phyloP scores from a whole-genome alignment of 2,329 filamentous ascomycete genomes.

The Microdochium paspali region DNA sequence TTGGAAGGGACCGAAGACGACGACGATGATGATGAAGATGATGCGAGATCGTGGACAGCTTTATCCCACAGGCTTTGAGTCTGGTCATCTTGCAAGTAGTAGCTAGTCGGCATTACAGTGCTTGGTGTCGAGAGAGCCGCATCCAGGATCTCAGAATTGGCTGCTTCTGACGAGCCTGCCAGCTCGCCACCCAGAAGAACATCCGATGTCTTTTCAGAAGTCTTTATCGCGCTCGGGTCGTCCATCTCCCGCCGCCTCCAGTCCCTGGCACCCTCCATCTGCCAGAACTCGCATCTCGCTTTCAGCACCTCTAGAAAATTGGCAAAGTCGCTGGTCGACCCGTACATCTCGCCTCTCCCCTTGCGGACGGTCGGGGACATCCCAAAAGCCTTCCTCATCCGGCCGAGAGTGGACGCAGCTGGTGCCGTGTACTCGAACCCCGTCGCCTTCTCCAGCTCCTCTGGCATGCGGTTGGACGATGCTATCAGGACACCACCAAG shows the following conservation, averaged over 20 bases:
- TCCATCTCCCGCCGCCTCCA: constrained; percentile 52
- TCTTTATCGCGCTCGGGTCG: constrained; percentile 2
- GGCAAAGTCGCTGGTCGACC: constrained; percentile 62
- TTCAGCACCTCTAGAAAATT: constrained; percentile 68
- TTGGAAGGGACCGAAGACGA: background rate
- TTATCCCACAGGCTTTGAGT: constrained; percentile 17
- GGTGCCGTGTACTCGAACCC: constrained; percentile 58
- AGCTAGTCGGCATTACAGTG: constrained; percentile 9
- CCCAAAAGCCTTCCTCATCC: background rate
- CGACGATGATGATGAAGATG: background rate
- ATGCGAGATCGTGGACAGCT: constrained; percentile 2
- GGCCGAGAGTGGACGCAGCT: constrained; percentile 29
- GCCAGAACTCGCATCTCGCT: constrained; percentile 73
- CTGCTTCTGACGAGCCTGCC: background rate
- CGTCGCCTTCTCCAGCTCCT: constrained; percentile 67
- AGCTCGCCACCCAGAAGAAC: background rate
- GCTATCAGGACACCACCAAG: constrained; percentile 72
- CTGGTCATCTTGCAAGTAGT: constrained; percentile 14
- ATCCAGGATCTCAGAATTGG: constrained; percentile 1
- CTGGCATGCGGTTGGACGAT: constrained; percentile 76
- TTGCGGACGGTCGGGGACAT: constrained; percentile 4
- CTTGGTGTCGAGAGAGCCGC: background rate
- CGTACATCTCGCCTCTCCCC: constrained; percentile 40
- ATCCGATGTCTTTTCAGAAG: background rate
- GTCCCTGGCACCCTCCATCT: constrained; percentile 68